These are phyloP conservation scores for Marsdenia floribunda DNA, from an alignment of 257 asterid species.

Conservation along the genomic window DNA sequence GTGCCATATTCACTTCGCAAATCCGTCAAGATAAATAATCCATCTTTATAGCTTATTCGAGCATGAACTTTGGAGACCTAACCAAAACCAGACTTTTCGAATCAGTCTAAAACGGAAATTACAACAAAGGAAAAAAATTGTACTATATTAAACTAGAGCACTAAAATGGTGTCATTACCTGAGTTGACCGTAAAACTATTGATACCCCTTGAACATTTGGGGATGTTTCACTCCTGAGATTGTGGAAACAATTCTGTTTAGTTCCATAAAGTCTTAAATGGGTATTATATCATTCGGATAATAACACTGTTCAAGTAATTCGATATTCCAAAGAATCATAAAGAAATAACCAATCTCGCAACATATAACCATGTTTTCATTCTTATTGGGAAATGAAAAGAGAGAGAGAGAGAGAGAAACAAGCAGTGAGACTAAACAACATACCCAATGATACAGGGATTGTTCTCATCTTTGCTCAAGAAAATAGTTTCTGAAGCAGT, in stretches of 20 bases:
- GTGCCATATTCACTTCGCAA: constrained; percentile 78
- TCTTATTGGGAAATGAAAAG: neutral
- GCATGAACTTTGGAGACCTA: constrained; percentile 74
- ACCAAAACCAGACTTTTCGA: neutral
- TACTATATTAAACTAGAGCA: neutral
- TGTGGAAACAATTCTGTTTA: constrained; percentile 8
- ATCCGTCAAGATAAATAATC: constrained; percentile 65
- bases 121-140: neutral
- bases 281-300: neutral
- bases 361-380: neutral
- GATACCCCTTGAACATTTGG: constrained; percentile 52
- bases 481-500: constrained; percentile 58
- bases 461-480: constrained; percentile 64
- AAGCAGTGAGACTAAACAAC: neutral
- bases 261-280: neutral
- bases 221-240: constrained; percentile 52
- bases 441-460: constrained; percentile 69
- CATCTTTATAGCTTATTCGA: constrained; percentile 62
- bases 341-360: neutral
- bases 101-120: neutral
- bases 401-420: neutral
- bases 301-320: neutral
- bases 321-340: neutral
- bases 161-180: constrained; percentile 35
- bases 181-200: constrained; percentile 49